Evolutionary conservation across 2,329 filamentous ascomycete genomes (phyloP).

Genomic region (Sclerotinia minor): DNA sequence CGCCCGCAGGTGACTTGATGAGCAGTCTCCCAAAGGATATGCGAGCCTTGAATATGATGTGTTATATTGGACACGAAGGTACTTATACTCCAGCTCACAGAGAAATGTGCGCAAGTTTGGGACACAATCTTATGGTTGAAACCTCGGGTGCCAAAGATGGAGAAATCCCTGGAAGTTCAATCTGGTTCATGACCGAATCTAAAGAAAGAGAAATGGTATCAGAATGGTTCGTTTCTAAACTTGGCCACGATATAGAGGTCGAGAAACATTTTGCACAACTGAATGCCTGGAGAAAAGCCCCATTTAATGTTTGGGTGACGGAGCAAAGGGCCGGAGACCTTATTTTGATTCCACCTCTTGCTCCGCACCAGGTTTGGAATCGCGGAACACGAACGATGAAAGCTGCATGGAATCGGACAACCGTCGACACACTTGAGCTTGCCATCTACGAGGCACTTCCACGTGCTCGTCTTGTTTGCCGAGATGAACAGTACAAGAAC

Average conservation of each 20-base stretch:
- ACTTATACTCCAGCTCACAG: conserved; percentile 94
- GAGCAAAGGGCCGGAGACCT: conserved; percentile 91
- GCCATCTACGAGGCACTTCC: conserved; percentile 85
- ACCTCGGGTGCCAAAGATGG: conserved; percentile 72
- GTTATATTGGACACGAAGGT: conserved; percentile 95
- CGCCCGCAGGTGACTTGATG: conserved; percentile 88
- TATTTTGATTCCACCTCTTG: conserved; percentile 87
- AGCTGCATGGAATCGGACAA: conserved; percentile 96
- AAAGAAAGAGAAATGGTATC: conserved; percentile 88
- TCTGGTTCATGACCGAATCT: conserved; percentile 99
- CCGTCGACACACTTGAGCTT: conserved; percentile 83
- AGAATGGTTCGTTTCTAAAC: conserved; percentile 88
- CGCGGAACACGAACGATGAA: conserved; percentile 94
- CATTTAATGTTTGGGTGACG: conserved; percentile 88
- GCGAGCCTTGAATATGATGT: conserved; percentile 96
- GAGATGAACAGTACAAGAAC: conserved; percentile 98
- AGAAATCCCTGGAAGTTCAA: conserved; percentile 81
- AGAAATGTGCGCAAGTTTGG: conserved; percentile 95
- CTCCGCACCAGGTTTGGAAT: conserved; percentile 98
- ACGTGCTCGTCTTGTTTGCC: conserved; percentile 85
- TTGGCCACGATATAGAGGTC: conserved; percentile 95
- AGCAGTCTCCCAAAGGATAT: conserved; percentile 82
- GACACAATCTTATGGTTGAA: conserved; percentile 98
- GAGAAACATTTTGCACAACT: conserved; percentile 96
- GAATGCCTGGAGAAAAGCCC: conserved; percentile 92